Base-by-base conservation (phyloP, 2,329 filamentous ascomycete species). In the Arthrobotrys musiformis region DNA sequence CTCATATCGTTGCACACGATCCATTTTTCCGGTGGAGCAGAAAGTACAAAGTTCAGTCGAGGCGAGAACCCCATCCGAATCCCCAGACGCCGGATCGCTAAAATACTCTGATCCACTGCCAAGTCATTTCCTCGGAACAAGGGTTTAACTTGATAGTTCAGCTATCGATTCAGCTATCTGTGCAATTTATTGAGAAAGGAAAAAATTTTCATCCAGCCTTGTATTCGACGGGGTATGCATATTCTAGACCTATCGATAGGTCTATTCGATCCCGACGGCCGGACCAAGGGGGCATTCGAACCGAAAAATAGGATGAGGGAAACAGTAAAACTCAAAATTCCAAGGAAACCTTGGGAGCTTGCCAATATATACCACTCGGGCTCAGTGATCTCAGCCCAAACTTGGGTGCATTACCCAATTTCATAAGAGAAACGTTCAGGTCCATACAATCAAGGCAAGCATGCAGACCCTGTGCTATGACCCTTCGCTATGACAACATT, bases 401-500 rank as follows among this genome's bases (percentile, higher is more conserved):
- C 28, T 37, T 17, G 40, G 46, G 26, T 42, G 22, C 8, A 46
- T 30, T 19, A 22, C 11, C 24, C 15, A 58, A 58, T 58, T 40
- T 40, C 33, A 58, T 30, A 24, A 37, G 33, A 24, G 33, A 58
- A 58, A 58, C 52, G 52, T 37, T 58, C n/a, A 19, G 33, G 28
- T 8, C 52, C 30, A 37, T 58, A 24, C 33, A 9, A 58, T 24
- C 33, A 13, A 40, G 54, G 35, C 54, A 30, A 62, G 24, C 15
- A 46, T 54, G 58, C 56, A 56, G 33, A 63, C 22, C 33, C 44
- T 30, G 68, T 70, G 68, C 68, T 70, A 37, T 70, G 68, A 64
- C 68, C 68, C 42, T 37, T 30, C 68, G 68, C 68, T 70, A 70
- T 70, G 68, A 70, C 68, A 63, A n/a, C n/a, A 19, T 15, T 22